Conservation (phyloP, 148 eudicot genomes). For the Nepenthes gracilis region DNA sequence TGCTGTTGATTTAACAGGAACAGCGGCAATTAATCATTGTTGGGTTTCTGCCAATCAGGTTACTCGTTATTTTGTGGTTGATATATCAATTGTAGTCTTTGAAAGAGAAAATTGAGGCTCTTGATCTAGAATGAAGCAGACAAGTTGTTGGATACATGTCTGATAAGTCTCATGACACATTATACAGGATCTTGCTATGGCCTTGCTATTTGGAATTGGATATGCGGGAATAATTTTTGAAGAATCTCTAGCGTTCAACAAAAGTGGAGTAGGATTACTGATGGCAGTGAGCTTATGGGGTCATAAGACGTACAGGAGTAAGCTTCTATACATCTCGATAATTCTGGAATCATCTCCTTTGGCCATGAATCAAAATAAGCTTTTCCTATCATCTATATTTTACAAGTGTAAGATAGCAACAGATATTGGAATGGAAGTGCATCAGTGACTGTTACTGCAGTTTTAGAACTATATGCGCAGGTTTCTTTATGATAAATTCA, state of each 20-base stretch:
- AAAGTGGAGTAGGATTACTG: conserved; percentile 92
- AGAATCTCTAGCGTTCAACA: conserved; percentile 93
- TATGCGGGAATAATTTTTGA: conserved; percentile 93
- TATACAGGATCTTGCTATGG: conserved; percentile 93
- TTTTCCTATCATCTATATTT: too few species aligned
- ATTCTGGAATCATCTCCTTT: not conserved
- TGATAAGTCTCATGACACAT: conserved; percentile 8
- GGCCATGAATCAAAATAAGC: not conserved
- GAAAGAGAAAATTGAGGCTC: not conserved
- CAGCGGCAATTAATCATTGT: conserved; percentile 77
- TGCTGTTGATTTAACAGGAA: conserved; percentile 69
- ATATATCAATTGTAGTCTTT: not conserved
- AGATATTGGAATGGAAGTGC: too few species aligned
- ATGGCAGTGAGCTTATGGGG: conserved; percentile 99
- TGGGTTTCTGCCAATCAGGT: conserved; percentile 99
- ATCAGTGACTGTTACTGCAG: too few species aligned
- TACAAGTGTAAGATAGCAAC: not conserved
- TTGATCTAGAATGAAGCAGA: not conserved
- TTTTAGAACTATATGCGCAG: too few species aligned
- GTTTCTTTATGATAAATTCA: too few species aligned
- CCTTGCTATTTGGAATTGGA: conserved; percentile 75
- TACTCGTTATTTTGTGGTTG: conserved; percentile 5
- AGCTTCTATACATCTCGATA: conserved; percentile 4
- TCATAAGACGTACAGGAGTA: conserved; percentile 84
- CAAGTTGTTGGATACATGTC: not conserved